Percentiles rank a stretch among this genome's conserved stretches.
Conservation (phyloP, 306 rosid genomes). For the Fagus sylvatica region DNA sequence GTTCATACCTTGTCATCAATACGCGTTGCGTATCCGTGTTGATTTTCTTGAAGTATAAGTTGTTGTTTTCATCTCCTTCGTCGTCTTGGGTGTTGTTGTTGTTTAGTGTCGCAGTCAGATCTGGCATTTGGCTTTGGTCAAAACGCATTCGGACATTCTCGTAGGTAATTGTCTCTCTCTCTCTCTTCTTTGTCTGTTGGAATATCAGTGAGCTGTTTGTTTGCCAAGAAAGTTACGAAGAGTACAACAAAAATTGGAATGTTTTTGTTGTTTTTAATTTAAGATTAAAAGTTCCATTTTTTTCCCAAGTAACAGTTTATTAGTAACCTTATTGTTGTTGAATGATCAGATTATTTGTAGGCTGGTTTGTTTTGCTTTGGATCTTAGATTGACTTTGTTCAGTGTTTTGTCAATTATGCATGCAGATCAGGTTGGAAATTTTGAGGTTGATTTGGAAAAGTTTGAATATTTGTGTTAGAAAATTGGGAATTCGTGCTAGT, state of each 20-base stretch:
- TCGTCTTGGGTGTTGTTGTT: conserved; percentile 26
- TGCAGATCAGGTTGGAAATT: conserved; percentile 49
- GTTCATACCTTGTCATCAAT: conserved; percentile 76
- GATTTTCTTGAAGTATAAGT: conserved; percentile 26
- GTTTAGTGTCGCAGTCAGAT: conserved; percentile 58
- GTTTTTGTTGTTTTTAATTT: background rate
- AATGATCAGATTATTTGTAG: conserved; percentile 1
- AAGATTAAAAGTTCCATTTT: background rate
- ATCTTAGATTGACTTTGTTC: conserved; percentile 30
- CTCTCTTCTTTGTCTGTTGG: conserved; percentile 32
- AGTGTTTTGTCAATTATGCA: conserved; percentile 22
- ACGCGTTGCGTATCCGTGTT: conserved; percentile 67
- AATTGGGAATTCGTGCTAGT: conserved; percentile 14
- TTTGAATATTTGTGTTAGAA: conserved; percentile 14
- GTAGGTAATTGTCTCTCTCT: conserved; percentile 45
- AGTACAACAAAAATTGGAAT: background rate
- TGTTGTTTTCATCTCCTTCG: conserved; percentile 14
- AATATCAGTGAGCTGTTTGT: conserved; percentile 50
- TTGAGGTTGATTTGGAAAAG: conserved; percentile 1
- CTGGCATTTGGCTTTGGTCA: conserved; percentile 48
- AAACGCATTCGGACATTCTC: conserved; percentile 50
- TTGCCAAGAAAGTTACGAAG: conserved; percentile 15
- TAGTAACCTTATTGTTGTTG: background rate
- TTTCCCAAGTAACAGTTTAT: background rate
- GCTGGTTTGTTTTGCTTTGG: conserved; percentile 3